Base-by-base conservation (phyloP, 2,329 filamentous ascomycete genomes). In the Microcyclospora pomicola region DNA sequence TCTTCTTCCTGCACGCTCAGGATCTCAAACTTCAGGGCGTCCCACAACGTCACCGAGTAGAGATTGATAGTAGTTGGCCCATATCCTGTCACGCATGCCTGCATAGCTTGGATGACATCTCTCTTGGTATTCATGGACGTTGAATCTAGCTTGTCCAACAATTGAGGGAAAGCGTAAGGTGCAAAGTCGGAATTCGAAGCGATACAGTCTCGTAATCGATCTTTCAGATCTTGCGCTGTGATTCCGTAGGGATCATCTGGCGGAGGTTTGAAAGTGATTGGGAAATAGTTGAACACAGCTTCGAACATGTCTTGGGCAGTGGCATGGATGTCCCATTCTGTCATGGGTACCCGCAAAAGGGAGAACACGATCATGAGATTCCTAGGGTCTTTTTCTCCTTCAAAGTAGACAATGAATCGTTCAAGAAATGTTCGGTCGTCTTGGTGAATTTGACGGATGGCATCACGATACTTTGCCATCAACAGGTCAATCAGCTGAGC, bases 351-450 rank as follows among this genome's bases (percentile, higher is more conserved):
- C 49, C 70, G 73, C 19, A 80, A 54, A 41, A 80, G 71, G 0
- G 77, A 80, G 49, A 81, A 81, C 2, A 80, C 71, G 35, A 81
- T 65, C 77, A 81, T 81, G 19, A 81, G 59, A 50, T 81, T 81
- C 19, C 77, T 66, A 0, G 77, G 77, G 46, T 81, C 77, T 49
- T 80, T 80, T 54, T 81, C 77, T 40, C 76, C 76, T 12, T 73
- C 72, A 50, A 81, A 76, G 43, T 80, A 70, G 39, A 76, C 67
- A 36, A 77, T 72, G 45, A 79, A 73, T 3, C 69, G 72, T 2
- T 72, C 60, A 38, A 80, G 59, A 45, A 77, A 78, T 41, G 72
- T 67, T 7, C 55, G 54, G n/a, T 59, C 54, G n/a, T 47, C 41
- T 35, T 75, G 67, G 27, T 73, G 71, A 50, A 79, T 66, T 9